Evolutionary conservation across 202 grass and related monocot genomes (phyloP).

Genomic region (Schoenoplectus triqueter): DNA sequence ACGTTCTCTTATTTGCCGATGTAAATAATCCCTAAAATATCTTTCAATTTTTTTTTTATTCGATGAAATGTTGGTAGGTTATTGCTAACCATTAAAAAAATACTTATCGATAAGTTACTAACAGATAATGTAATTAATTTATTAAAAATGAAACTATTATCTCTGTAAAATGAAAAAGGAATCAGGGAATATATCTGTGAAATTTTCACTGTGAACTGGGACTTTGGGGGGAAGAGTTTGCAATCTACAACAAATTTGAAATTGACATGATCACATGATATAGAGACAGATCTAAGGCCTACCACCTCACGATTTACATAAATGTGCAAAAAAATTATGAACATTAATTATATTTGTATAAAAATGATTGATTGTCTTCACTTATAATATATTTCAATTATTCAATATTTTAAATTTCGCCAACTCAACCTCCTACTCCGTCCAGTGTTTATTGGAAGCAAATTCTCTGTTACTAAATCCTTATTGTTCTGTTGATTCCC

Average conservation of each 20-base stretch:
- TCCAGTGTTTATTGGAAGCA: not conserved
- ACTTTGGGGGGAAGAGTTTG: not conserved
- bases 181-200: not conserved
- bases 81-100: not conserved
- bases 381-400: no score
- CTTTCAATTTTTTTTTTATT: not conserved
- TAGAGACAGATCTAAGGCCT: no score
- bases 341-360: no score
- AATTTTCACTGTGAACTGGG: no score
- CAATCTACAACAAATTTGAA: not conserved
- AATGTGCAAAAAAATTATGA: no score
- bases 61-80: not conserved
- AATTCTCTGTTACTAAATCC: not conserved
- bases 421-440: no score
- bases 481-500: no score
- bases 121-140: not conserved
- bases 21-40: not conserved
- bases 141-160: not conserved
- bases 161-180: not conserved
- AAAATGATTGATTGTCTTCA: no score
- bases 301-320: no score
- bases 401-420: no score
- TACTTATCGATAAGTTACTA: not conserved
- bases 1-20: not conserved
- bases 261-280: not conserved